Evolutionary conservation across 2,329 filamentous ascomycete species (phyloP), one percentile per base, ranked within the genome.

Genomic region (Aspergillus sp.): DNA sequence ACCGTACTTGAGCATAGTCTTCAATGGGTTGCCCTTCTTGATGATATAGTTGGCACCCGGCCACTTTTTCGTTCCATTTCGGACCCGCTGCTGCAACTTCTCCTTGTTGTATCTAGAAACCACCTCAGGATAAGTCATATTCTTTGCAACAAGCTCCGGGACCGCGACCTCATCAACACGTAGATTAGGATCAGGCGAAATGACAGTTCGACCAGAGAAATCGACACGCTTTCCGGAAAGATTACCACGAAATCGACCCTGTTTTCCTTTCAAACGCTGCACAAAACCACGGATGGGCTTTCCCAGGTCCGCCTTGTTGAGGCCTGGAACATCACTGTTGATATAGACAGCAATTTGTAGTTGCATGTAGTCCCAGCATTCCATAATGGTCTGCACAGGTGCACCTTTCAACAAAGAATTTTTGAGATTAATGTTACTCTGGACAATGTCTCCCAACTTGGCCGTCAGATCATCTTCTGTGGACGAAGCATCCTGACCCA

Each of bases 161-260:
- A 99, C 88, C 4, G 93, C 93, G 37, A 99, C 95, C 74, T 99
- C 88, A 65, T 98, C 91, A 62, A 99, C 91, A 17, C 90, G 87
- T 49, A 99, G 75, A 67, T 99, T 99, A 3, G 95, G 95, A 74
- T 99, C 95, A 0, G 95, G 95, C 0, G 93, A 96, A 74, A 99
- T 99, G 75, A 99, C 95, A 0, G 95, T 99, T 73, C 95, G 87
- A 17, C 92, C 95, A 11, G 95, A 99, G 75, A 98, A 99, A 72
- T 99, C 93, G 54, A 99, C 95, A 83, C 95, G 93, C 77, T 99
- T 99, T 72, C 95, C 95, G 0, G 93, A 98, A 59, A 99, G 76
- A 68, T 99, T 99, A 58, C 96, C 95, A 77, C 95, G 89, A 76
- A 99, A 99, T 55, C 95, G 90, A 55, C 95, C 95, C 71, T 98